Percentiles rank a stretch among this genome's conserved stretches.
These are phyloP conservation scores for Paragyromitra xinjiangensis DNA, from an alignment of 495 filamentous ascomycete genomes.

Conservation along the genomic window DNA sequence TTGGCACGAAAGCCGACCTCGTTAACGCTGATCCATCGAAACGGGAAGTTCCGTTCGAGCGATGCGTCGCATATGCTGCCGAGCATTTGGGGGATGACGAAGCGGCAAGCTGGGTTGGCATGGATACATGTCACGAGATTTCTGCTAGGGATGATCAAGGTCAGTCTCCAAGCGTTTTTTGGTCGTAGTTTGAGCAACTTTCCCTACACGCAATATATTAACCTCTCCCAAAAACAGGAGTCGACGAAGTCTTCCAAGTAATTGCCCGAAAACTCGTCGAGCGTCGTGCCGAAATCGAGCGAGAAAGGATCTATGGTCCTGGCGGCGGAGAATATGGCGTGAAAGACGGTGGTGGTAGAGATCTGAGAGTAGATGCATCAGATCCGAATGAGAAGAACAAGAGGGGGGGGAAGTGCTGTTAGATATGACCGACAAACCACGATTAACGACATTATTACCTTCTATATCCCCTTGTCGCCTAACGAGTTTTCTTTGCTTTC, in stretches of 20 bases:
- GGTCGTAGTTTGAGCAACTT: neutral
- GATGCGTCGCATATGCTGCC: constrained; percentile 92
- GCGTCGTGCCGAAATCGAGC: constrained; percentile 60
- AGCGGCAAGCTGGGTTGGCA: constrained; percentile 67
- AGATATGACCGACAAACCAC: constrained; percentile 22
- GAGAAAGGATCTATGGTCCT: constrained; percentile 36
- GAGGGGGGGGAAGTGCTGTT: constrained; percentile 54
- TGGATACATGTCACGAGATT: constrained; percentile 98
- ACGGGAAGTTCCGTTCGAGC: constrained; percentile 88
- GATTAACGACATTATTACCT: constrained; percentile 7
- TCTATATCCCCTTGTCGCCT: constrained; percentile 15
- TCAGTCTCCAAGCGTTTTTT: constrained; percentile 4
- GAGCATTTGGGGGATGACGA: constrained; percentile 71
- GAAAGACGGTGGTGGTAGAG: constrained; percentile 20
- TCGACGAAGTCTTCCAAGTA: constrained; percentile 96
- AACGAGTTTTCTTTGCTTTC: neutral
- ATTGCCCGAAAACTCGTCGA: constrained; percentile 95
- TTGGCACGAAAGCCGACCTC: constrained; percentile 93
- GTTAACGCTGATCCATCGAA: constrained; percentile 79
- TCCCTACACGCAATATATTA: neutral
- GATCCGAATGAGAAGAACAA: constrained; percentile 39
- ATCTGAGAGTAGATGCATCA: constrained; percentile 34
- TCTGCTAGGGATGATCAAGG: constrained; percentile 90
- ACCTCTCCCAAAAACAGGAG: constrained; percentile 60
- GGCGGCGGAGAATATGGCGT: constrained; percentile 33